These are phyloP conservation scores for Clohesyomyces aquaticus DNA, from an alignment of 495 filamentous ascomycete genomes.

Conservation along the genomic window DNA sequence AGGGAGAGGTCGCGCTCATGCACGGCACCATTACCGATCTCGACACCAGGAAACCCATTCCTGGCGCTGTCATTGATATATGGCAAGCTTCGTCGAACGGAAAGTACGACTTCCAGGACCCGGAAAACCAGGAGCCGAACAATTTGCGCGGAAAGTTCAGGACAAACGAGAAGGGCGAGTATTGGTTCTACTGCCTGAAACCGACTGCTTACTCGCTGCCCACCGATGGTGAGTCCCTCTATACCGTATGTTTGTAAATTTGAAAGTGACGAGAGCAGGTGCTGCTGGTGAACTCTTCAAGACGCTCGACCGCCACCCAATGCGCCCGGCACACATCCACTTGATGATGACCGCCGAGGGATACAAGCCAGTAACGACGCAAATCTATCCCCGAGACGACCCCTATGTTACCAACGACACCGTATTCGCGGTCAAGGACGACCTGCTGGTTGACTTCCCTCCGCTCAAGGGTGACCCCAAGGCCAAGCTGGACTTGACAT, in stretches of 20 bases:
- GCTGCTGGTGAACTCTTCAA: constrained; percentile 70
- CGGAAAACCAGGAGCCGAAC: constrained; percentile 70
- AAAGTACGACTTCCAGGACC: constrained; percentile 89
- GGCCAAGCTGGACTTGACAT: constrained; percentile 45
- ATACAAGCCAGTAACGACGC: constrained; percentile 60
- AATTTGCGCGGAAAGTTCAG: constrained; percentile 85
- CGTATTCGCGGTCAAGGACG: constrained; percentile 69
- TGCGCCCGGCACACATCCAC: constrained; percentile 51
- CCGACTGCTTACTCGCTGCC: constrained; percentile 81
- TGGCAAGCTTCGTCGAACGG: constrained; percentile 86
- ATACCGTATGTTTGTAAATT: neutral
- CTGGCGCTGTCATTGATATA: constrained; percentile 75
- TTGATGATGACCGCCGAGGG: constrained; percentile 48
- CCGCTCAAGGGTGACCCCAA: constrained; percentile 52
- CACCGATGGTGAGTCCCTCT: constrained; percentile 56
- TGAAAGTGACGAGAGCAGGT: constrained; percentile 37
- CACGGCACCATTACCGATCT: constrained; percentile 75
- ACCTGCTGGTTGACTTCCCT: constrained; percentile 66
- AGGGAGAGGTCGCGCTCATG: constrained; percentile 71
- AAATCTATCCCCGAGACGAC: constrained; percentile 66
- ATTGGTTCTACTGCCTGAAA: constrained; percentile 80
- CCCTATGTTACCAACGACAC: constrained; percentile 65
- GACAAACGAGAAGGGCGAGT: constrained; percentile 74
- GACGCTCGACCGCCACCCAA: constrained; percentile 67
- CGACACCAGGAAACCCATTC: constrained; percentile 71